Base-by-base conservation (phyloP, 441 rosid genomes). In the Arabidopsis lyrata region DNA sequence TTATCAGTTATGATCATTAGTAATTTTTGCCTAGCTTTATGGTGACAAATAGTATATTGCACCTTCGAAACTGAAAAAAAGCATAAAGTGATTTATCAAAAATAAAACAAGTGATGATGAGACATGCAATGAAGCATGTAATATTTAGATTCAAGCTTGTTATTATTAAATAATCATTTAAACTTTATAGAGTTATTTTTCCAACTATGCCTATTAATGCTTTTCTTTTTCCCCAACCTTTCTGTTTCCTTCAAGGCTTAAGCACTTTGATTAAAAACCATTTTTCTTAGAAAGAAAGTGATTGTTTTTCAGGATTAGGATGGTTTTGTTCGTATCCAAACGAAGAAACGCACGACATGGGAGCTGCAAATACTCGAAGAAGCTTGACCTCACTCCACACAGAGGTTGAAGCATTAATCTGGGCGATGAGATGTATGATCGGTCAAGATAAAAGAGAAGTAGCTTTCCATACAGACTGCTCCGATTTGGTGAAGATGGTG, bases 201-300 rank as follows among this genome's bases (percentile, higher is more conserved):
- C 70, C 79, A 76, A 48, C 79, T 76, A 76, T 69, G 75, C 61
- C 79, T 76, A 76, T 38, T 9, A 68, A 13, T 62, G 34, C 74
- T 36, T 62, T 72, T 24, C 27, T 29, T 48, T 68, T 6, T 5
- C 11, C 24, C 29, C 35, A 15, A 67, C 55, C 74, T 68, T 67
- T 67, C 63, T 75, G 63, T 75, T 63, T 67, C 55, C 55, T 60
- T 67, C 73, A 52, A 47, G 50, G 39, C 68, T 75, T 59, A 60
- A 44, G 22, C 34, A 74, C 53, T 54, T 68, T 4, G 27, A 27
- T 16, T 68, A 29, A 15, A 41, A n/a, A 3, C 39, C 63, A 67
- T 67, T 67, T 53, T 39, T n/a, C n/a, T n/a, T n/a, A n/a, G n/a
- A n/a, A n/a, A n/a, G n/a, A n/a, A n/a, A n/a, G n/a, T n/a, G n/a